Evolutionary conservation across 2,329 filamentous ascomycete genomes (phyloP), one percentile per base, ranked within the genome.

Genomic region (Fusarium udum): DNA sequence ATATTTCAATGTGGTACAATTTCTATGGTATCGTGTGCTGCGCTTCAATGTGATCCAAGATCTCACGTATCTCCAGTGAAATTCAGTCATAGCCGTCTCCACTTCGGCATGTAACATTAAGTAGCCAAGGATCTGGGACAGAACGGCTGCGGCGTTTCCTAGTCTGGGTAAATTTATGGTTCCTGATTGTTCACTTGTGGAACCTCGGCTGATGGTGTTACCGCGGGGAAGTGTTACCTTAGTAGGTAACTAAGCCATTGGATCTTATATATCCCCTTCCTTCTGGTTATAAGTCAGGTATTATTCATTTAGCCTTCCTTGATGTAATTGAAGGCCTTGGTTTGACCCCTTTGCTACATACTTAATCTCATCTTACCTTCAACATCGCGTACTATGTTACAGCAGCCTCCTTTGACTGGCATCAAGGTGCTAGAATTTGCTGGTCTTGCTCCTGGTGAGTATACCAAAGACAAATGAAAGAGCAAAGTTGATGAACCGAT

Each of bases 381-480:
- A n/a, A 24, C 13, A 20, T 31, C 79, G 85, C 31, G 28, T 37
- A 76, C n/a, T 28, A 81, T 81, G 80, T 64, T 74, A 49, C 72
- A 68, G 48, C 71, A 76, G 31, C 79, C 81, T 16, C 82, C 82
- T 46, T 82, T 89, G 34, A 80, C 83, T 49, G 87, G 87, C 68
- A 82, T 90, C 79, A 88, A 85, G 74, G 88, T 90, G 78, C 81
- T 91, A 42, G 89, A 91, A 76, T 87, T 91, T 71, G 88, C 88
- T 56, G 88, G 89, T 28, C 84, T 90, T 28, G 91, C 91, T 22
- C 91, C 91, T 74, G 90, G 90, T 90, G 80, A 28, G 80, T 73
- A 18, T 42, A 51, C 16, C 24, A 15, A 24, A 49, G 28, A 20
- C 9, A 2, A 34, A 34, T 15, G 20, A 15, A 12, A 39, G 39